These are phyloP conservation scores for Exophiala spinifera DNA, from an alignment of 2,329 filamentous ascomycete genomes.

Conservation along the genomic window DNA sequence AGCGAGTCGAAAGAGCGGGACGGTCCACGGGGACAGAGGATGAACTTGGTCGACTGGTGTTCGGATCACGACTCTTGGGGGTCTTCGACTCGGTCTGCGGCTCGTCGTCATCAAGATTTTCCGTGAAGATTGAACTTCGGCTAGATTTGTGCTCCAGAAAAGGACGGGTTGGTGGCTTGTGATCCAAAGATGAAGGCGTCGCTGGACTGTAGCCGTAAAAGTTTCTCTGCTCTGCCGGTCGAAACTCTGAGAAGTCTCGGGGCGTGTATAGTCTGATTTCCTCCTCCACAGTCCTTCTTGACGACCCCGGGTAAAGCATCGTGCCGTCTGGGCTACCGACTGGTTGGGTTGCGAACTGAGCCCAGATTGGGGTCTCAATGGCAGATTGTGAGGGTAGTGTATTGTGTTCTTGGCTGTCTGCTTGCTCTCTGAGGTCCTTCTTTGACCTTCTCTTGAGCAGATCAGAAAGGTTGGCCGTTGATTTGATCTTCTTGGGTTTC, in stretches of 20 bases:
- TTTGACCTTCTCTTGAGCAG: constrained; percentile 74
- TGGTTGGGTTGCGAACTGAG: constrained; percentile 62
- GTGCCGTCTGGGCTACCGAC: constrained; percentile 35
- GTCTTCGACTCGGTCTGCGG: constrained; percentile 15
- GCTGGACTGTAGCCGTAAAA: constrained; percentile 52
- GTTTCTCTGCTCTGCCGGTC: constrained; percentile 60
- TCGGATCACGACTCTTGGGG: constrained; percentile 21
- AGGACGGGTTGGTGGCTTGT: constrained; percentile 43
- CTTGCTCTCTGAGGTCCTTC: constrained; percentile 62
- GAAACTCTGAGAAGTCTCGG: constrained; percentile 48
- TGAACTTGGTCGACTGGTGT: constrained; percentile 14
- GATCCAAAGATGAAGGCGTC: constrained; percentile 38
- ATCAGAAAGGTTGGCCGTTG: constrained; percentile 73
- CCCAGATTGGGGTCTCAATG: constrained; percentile 69
- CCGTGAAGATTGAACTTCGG: constrained; percentile 31
- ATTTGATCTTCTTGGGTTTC: constrained; percentile 70
- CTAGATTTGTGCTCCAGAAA: constrained; percentile 30
- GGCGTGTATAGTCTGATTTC: constrained; percentile 60
- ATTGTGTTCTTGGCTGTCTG: constrained; percentile 75
- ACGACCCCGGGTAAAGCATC: constrained; percentile 45
- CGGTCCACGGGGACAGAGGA: constrained; percentile 7
- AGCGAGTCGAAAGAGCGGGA: constrained; percentile 7
- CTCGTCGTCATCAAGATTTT: constrained; percentile 31
- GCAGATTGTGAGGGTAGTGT: constrained; percentile 11
- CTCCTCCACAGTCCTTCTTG: constrained; percentile 47